These are phyloP conservation scores for Candida morakotiae DNA, from an alignment of 805 yeast genomes.

Conservation along the genomic window DNA sequence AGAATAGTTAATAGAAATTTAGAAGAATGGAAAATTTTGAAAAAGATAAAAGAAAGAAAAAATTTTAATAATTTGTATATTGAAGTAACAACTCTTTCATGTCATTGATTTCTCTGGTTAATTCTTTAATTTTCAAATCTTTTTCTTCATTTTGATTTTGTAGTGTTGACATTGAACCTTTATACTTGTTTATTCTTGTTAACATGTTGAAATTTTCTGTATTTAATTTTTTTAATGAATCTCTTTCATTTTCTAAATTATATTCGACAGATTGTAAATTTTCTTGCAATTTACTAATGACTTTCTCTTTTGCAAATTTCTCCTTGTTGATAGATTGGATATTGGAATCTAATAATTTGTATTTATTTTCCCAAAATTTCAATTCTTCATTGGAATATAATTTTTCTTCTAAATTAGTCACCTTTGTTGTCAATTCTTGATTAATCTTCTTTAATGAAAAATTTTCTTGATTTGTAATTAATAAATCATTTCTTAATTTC, in stretches of 20 bases:
- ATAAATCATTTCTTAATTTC: constrained; percentile 43
- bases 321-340: constrained; percentile 44
- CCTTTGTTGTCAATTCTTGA: constrained; percentile 43
- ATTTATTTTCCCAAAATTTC: constrained; percentile 57
- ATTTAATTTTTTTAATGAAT: constrained; percentile 48
- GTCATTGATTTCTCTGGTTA: constrained; percentile 54
- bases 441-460: constrained; percentile 57
- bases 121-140: constrained; percentile 41
- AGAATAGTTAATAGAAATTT: no score
- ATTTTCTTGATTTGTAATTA: constrained; percentile 63
- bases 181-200: constrained; percentile 41
- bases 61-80: neutral
- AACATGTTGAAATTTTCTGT: constrained; percentile 58
- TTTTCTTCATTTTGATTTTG: constrained; percentile 37
- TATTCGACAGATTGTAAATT: constrained; percentile 50
- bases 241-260: constrained; percentile 47
- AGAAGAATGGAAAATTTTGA: no score
- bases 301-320: constrained; percentile 51
- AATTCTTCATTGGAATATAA: constrained; percentile 49
- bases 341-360: constrained; percentile 48
- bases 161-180: constrained; percentile 35
- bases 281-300: constrained; percentile 47
- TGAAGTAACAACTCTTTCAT: constrained; percentile 43
- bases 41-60: no score
- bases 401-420: constrained; percentile 44